A percentile compares a stretch with the other conserved stretches of the same genome.
Evolutionary conservation across 23 red algal species (phyloP).

Genomic region (Gracilaria gracilis): DNA sequence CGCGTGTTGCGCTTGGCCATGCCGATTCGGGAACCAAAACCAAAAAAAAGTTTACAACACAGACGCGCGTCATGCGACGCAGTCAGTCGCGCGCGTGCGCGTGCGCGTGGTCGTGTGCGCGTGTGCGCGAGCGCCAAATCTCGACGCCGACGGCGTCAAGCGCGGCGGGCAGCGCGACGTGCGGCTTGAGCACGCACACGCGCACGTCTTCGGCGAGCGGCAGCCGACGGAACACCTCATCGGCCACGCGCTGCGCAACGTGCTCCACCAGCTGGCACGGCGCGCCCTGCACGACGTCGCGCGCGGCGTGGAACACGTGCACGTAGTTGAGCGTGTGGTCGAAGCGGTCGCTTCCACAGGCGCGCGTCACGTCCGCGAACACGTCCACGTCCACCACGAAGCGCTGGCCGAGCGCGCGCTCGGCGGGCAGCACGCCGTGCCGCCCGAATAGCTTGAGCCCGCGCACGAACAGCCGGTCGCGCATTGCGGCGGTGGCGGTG

Average conservation of each 20-base stretch:
- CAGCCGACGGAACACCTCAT: constrained; percentile 20
- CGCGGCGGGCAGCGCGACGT: constrained; percentile 75
- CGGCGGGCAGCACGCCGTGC: constrained; percentile 78
- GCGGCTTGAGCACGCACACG: constrained; percentile 80
- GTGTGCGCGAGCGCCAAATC: constrained; percentile 45
- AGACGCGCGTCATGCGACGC: neutral
- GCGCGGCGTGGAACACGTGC: constrained; percentile 50
- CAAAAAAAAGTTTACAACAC: too few species aligned
- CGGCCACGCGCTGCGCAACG: constrained; percentile 72
- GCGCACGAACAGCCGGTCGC: constrained; percentile 38
- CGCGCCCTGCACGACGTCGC: constrained; percentile 30
- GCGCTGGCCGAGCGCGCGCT: constrained; percentile 74
- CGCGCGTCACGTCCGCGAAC: constrained; percentile 19
- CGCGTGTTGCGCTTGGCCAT: neutral
- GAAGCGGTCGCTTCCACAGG: neutral
- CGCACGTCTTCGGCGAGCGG: constrained; percentile 33
- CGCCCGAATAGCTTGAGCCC: constrained; percentile 74
- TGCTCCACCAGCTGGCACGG: constrained; percentile 69
- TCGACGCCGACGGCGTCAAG: constrained; percentile 81
- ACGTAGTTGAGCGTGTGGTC: constrained; percentile 70
- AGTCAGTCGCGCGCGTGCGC: too few species aligned
- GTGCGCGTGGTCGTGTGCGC: neutral
- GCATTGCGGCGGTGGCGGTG: neutral
- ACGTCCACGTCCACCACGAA: constrained; percentile 84
- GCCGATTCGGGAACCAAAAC: too few species aligned